A percentile compares a stretch with the other conserved stretches of the same genome.
phyloP scores from a whole-genome alignment of 768 basidiomycete species.

The Cantharellus cinnabarinus region DNA sequence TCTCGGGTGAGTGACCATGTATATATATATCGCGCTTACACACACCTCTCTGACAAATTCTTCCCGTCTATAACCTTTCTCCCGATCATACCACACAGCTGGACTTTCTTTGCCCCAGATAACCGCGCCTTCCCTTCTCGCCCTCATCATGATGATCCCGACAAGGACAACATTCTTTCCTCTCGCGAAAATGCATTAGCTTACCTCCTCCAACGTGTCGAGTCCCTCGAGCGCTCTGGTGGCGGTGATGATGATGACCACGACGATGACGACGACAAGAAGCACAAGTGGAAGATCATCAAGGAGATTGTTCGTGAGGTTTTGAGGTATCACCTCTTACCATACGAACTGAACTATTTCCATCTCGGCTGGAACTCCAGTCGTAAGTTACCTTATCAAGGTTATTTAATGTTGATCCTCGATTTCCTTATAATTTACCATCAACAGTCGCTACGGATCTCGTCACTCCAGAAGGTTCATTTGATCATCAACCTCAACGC shows the following conservation, averaged over 20 bases:
- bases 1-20: not conserved
- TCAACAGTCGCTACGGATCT: constrained; percentile 2
- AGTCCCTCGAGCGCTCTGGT: not conserved
- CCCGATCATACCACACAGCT: not conserved
- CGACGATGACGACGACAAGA: not conserved
- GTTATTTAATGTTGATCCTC: not conserved
- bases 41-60: not conserved
- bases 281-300: not conserved
- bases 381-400: not conserved
- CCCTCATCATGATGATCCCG: not conserved
- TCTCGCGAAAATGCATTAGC: not conserved
- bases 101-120: constrained; percentile 7
- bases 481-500: constrained; percentile 1
- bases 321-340: constrained; percentile 2
- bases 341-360: not conserved
- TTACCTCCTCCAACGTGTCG: not conserved
- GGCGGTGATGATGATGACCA: not conserved
- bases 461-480: constrained; percentile 2
- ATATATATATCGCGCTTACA: not conserved
- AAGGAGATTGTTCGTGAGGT: constrained; percentile 1
- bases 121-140: constrained; percentile 1
- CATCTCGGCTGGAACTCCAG: constrained; percentile 3
- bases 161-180: not conserved
- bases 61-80: not conserved
- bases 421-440: not conserved